phyloP scores from a whole-genome alignment of 176 grass and related monocot genomes.

The Phyllostachys edulis region DNA sequence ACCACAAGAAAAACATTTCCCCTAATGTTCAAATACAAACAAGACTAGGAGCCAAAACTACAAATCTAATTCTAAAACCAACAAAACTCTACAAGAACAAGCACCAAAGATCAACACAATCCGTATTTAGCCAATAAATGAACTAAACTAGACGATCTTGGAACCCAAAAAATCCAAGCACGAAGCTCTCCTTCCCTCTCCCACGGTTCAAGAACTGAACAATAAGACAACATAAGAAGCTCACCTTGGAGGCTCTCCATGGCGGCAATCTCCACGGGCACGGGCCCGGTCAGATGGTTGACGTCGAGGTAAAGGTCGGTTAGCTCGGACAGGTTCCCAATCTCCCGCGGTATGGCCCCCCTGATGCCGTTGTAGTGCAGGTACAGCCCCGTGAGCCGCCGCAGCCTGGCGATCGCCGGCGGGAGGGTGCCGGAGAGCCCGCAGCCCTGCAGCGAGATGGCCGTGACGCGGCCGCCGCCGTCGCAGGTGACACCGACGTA shows the following conservation, averaged over 20 bases:
- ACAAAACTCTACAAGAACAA: neutral
- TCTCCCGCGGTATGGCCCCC: constrained; percentile 71
- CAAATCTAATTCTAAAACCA: neutral
- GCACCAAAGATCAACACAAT: neutral
- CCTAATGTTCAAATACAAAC: constrained; percentile 22
- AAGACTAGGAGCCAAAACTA: neutral
- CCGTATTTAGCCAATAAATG: neutral
- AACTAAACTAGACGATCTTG: neutral
- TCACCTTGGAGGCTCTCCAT: constrained; percentile 82
- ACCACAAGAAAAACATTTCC: neutral
- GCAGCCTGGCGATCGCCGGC: constrained; percentile 62
- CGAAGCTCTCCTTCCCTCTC: neutral
- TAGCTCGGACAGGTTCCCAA: constrained; percentile 62
- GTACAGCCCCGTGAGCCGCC: constrained; percentile 71
- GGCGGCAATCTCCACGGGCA: constrained; percentile 68
- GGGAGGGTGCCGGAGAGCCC: constrained; percentile 71
- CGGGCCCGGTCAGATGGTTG: constrained; percentile 58
- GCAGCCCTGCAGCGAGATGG: constrained; percentile 76
- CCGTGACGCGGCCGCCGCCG: constrained; percentile 54
- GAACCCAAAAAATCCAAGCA: neutral
- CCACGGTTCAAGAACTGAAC: neutral
- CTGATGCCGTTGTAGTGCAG: constrained; percentile 87
- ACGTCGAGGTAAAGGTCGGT: constrained; percentile 88
- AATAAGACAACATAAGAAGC: neutral
- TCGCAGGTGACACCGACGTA: constrained; percentile 82